Evolutionary conservation across 139 green algal genomes (phyloP).

Genomic region (Chlamydomonas schloesseri): DNA sequence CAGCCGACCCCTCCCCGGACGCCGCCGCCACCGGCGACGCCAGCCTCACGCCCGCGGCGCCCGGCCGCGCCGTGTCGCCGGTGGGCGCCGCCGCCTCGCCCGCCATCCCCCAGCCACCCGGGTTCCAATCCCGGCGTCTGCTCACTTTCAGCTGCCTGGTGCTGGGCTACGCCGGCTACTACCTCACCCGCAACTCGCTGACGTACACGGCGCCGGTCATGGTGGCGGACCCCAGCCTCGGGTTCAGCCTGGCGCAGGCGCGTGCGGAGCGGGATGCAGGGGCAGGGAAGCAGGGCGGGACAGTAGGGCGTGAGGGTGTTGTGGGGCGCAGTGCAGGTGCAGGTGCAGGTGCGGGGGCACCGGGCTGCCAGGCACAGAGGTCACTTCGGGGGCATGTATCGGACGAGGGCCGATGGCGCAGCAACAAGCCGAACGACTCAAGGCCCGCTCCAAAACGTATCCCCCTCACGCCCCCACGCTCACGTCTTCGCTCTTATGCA

Average conservation of each 20-base stretch:
- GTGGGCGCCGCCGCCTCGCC: not conserved
- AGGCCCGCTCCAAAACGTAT: too few species aligned
- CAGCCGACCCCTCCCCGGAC: not conserved
- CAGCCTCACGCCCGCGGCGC: not conserved
- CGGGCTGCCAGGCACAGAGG: too few species aligned
- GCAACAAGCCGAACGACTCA: too few species aligned
- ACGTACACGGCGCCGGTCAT: slow-evolving; percentile 71
- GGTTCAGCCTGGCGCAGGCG: slow-evolving; percentile 52
- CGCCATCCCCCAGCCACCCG: slow-evolving; percentile 30
- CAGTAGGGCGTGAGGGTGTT: too few species aligned
- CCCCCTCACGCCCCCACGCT: too few species aligned
- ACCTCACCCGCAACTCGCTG: slow-evolving; percentile 70
- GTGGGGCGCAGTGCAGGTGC: too few species aligned
- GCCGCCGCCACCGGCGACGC: not conserved
- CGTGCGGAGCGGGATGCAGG: too few species aligned
- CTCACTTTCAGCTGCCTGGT: slow-evolving; percentile 65
- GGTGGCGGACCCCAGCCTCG: slow-evolving; percentile 56
- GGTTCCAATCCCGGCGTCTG: slow-evolving; percentile 60
- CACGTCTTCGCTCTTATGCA: too few species aligned
- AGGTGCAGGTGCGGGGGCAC: too few species aligned
- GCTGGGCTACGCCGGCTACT: slow-evolving; percentile 63
- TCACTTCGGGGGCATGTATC: too few species aligned
- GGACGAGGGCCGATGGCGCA: too few species aligned
- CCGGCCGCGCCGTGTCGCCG: not conserved
- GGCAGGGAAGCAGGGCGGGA: too few species aligned